phyloP scores from a whole-genome alignment of 75 land plant genomes.

The Cupressus sempervirens region DNA sequence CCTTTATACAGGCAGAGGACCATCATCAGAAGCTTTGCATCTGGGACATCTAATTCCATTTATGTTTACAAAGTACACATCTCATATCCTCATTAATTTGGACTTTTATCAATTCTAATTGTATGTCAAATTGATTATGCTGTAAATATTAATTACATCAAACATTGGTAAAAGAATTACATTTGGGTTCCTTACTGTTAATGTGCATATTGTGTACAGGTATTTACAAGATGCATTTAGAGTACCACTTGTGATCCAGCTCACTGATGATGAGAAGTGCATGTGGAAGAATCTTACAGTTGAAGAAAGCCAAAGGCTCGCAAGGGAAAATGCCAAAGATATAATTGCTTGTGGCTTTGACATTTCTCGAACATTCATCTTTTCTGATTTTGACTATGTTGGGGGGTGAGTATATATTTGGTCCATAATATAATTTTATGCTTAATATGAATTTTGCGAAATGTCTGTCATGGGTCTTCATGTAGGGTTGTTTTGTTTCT shows the following conservation, averaged over 20 bases:
- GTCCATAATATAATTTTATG: neutral
- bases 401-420: slow-evolving; percentile 67
- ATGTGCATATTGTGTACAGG: slow-evolving; percentile 32
- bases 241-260: slow-evolving; percentile 96
- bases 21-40: slow-evolving; percentile 94
- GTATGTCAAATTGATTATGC: neutral
- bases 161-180: neutral
- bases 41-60: slow-evolving; percentile 95
- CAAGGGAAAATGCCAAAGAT: slow-evolving; percentile 97
- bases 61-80: slow-evolving; percentile 91
- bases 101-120: neutral
- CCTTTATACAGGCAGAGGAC: slow-evolving; percentile 93
- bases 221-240: slow-evolving; percentile 98
- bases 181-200: neutral
- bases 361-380: slow-evolving; percentile 79
- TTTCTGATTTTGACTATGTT: slow-evolving; percentile 91
- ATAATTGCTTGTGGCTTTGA: slow-evolving; percentile 99
- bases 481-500: neutral
- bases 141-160: neutral
- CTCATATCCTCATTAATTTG: neutral
- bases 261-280: slow-evolving; percentile 98
- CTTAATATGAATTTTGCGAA: neutral
- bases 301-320: slow-evolving; percentile 78
- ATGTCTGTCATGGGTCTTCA: neutral
- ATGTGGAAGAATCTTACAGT: slow-evolving; percentile 95